Evolutionary conservation across 2,329 filamentous ascomycete species (phyloP), one percentile per base, ranked within the genome.

Genomic region (Botrytis porri): DNA sequence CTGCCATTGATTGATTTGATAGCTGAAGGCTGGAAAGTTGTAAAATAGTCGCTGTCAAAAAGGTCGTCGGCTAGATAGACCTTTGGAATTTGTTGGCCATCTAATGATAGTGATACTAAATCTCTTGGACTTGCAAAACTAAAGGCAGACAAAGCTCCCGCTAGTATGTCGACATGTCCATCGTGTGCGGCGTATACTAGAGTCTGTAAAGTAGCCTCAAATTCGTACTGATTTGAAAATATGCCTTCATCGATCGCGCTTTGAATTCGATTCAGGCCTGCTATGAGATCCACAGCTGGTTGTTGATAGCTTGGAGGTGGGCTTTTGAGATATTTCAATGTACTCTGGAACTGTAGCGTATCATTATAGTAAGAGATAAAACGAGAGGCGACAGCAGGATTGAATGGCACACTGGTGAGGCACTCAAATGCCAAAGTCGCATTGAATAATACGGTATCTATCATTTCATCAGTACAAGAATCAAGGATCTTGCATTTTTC

Each of bases 21-120:
- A 1, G 86, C 82, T 0, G 85, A 86, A 80, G 74, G 82, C 75
- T 75, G 64, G 18, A 63, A 75, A 16, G 48, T 57, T 37, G 51
- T 71, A 37, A 64, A 71, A 48, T 64, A 72, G 10, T 72, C 48
- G 35, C 77, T 80, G 70, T 85, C 83, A n/a, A 83, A 75, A 18
- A 79, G 67, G 39, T 79, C 77, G 35, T 75, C 76, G 75, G 43
- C 64, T 48, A 74, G 16, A 65, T 83, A 82, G 4, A 82, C 77
- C 61, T 82, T 79, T 1, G 83, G 83, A 9, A 80, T 65, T 69
- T 80, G 59, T 9, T 76, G 80, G 10, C 89, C 89, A 78, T 92
- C 88, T 3, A 81, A 74, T 0, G 88, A 91, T 6, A 90, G 83
- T 0, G 89, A 90, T 0, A 90, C 86, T 2, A 92, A 77, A 70